phyloP scores from a whole-genome alignment of 2,329 filamentous ascomycete genomes.

The Grosmannia huntii region DNA sequence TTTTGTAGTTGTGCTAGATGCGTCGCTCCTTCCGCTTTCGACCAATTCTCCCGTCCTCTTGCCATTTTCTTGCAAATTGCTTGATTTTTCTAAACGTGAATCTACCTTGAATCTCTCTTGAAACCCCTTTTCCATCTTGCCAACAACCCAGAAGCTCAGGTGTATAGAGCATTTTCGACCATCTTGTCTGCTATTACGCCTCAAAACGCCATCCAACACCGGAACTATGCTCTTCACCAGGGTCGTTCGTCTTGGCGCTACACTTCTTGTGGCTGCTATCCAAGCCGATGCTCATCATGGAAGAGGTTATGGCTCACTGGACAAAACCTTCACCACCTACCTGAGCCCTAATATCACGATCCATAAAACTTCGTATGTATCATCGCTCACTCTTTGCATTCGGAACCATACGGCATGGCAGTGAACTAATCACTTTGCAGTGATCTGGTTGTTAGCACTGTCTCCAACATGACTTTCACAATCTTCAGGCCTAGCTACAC shows the following conservation, averaged over 20 bases:
- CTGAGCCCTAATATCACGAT: neutral
- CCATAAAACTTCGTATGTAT: neutral
- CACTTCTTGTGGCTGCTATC: neutral
- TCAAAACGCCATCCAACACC: neutral
- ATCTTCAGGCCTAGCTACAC: neutral
- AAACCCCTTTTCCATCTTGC: neutral
- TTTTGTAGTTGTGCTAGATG: neutral
- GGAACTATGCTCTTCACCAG: neutral
- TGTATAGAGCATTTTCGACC: neutral
- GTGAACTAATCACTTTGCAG: neutral
- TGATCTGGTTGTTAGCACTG: neutral
- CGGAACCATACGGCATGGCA: neutral
- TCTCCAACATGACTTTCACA: neutral
- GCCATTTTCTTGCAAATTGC: too few relatives aligned
- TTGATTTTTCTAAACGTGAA: too few relatives aligned
- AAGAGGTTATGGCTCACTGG: neutral
- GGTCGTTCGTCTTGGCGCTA: neutral
- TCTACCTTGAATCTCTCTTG: neutral
- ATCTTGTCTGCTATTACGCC: neutral
- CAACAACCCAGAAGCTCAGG: neutral
- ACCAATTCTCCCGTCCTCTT: too few relatives aligned
- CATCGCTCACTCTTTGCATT: neutral
- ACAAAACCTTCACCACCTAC: neutral
- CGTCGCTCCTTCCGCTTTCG: neutral
- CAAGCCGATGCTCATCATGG: neutral